Percentiles rank a stretch among this genome's conserved stretches.
Evolutionary conservation across 169 alveolate species (phyloP).

Genomic region (Amoebophrya sp.): DNA sequence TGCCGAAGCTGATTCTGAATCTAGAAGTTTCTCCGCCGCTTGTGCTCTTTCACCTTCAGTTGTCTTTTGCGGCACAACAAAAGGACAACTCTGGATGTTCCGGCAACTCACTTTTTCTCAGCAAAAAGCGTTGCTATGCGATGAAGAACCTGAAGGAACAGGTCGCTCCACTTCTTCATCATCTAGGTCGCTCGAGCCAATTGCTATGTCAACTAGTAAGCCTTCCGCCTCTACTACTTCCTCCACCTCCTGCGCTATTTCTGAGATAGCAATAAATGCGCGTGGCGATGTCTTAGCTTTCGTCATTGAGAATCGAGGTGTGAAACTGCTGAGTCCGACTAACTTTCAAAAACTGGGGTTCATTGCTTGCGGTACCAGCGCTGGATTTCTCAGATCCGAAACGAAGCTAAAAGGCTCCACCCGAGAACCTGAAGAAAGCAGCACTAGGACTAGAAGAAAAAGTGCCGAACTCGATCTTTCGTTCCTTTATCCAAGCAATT

Average conservation of each 20-base stretch:
- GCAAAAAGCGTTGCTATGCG: neutral
- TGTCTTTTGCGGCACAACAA: neutral
- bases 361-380: neutral
- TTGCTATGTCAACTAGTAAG: neutral
- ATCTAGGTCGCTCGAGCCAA: too few relatives aligned
- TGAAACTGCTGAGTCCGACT: neutral
- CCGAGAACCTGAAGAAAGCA: too few relatives aligned
- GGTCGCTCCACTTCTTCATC: too few relatives aligned
- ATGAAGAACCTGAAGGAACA: neutral
- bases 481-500: too few relatives aligned
- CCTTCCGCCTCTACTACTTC: neutral
- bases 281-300: neutral
- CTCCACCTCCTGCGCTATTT: neutral
- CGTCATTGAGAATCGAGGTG: neutral
- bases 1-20: too few relatives aligned
- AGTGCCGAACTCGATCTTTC: too few relatives aligned
- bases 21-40: too few relatives aligned
- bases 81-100: neutral
- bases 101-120: neutral
- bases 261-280: neutral
- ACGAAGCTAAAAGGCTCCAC: too few relatives aligned
- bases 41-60: neutral
- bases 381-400: too few relatives aligned
- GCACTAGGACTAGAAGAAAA: too few relatives aligned
- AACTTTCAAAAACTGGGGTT: neutral